phyloP scores from a whole-genome alignment of 192 early-diverging fungal genomes.

The Polychytrium aggregatum region DNA sequence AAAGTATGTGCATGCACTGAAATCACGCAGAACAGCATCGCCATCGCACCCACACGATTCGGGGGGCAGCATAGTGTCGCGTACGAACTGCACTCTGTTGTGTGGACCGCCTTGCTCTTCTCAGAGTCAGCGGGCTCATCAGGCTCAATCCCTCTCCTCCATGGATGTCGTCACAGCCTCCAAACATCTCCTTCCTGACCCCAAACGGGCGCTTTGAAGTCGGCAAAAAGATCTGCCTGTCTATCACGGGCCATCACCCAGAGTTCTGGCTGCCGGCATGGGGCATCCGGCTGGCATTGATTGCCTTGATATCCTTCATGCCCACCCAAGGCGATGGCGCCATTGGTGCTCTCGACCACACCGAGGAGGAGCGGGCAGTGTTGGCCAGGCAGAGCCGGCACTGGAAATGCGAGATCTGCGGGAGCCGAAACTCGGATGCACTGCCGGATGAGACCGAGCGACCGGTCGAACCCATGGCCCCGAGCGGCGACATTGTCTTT shows the following conservation, averaged over 20 bases:
- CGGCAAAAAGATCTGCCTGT: constrained; percentile 89
- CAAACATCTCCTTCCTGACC: constrained; percentile 37
- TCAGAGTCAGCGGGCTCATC: too few relatives aligned
- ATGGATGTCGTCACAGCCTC: too few relatives aligned
- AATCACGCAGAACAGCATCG: too few relatives aligned
- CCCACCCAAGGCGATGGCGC: constrained; percentile 74
- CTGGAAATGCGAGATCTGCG: constrained; percentile 28
- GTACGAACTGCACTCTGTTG: too few relatives aligned
- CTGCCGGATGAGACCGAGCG: constrained; percentile 20
- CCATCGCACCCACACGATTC: too few relatives aligned
- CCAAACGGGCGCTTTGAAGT: constrained; percentile 76
- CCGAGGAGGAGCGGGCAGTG: constrained; percentile 48
- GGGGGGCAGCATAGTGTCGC: too few relatives aligned
- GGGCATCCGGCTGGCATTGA: constrained; percentile 85
- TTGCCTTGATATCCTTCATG: constrained; percentile 81
- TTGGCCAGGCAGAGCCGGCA: constrained; percentile 46
- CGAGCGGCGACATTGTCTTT: constrained; percentile 13
- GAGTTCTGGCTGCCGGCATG: constrained; percentile 95
- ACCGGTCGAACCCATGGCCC: constrained; percentile 13
- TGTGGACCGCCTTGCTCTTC: too few relatives aligned
- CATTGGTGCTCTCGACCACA: constrained; percentile 66
- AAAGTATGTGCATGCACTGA: constrained; percentile 38
- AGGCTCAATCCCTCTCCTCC: neutral
- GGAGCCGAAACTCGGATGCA: constrained; percentile 9
- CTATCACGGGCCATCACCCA: constrained; percentile 87